Base-by-base conservation (phyloP, 2,329 filamentous ascomycete genomes). In the Calonectria pauciramosa region DNA sequence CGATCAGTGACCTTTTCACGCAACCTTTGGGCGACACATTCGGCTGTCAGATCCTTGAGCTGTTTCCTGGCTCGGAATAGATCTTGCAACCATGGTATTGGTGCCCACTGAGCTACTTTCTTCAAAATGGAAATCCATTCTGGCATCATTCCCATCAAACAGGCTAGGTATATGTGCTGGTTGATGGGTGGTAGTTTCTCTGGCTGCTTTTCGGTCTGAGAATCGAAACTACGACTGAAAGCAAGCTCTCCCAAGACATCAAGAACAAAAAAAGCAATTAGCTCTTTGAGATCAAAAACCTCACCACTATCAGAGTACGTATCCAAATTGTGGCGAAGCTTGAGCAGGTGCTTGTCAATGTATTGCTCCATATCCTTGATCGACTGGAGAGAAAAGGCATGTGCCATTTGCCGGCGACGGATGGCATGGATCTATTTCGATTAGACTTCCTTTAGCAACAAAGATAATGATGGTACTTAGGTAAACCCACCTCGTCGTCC, bases 371-470 rank as follows among this genome's bases (percentile, higher is more conserved):
- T 72, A 3, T 64, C 26, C 28, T 47, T 60, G 13, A 72, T 72
- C 2, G 70, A 72, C 20, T 63, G 52, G 9, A 68, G 26, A 13
- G 64, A 72, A 28, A 72, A 72, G 23, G 64, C 54, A 32, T 72
- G 70, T 11, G 70, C 70, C 70, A 72, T 72, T 44, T 68, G 70
- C 5, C 70, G 70, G 32, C 70, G 70, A 10, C 70, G 70, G 28
- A 68, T 16, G 6, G 51, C 34, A 34, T 72, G 70, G n/a, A 72
- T 68, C 70, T 72, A 32, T 51, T 7, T 32, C 0, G 7, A 54
- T 30, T 18, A 11, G 13, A n/a, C n/a, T 13, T 20, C 0, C 3
- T 28, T 18, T 54, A 54, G 26, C 0, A 54, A 32, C 1, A 18
- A 41, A 30, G 4, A 11, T 8, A 1, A 13, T 13, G 1, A 36